Conservation (phyloP, 1,284 basidiomycete genomes). For the Ustanciosporium gigantosporum region DNA sequence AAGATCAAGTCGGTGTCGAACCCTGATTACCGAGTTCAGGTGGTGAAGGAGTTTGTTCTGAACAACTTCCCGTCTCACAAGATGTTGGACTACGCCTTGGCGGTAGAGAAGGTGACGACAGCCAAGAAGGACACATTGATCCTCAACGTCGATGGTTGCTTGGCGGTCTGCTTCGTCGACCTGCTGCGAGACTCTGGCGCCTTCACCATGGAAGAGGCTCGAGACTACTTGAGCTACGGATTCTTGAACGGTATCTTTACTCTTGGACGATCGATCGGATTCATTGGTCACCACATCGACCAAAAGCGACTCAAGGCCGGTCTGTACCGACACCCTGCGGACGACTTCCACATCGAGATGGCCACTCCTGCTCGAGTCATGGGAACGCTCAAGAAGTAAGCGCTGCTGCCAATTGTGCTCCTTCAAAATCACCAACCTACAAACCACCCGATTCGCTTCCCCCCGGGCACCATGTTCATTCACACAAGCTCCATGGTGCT, state of each 20-base stretch:
- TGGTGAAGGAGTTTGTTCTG: slow-evolving; percentile 94
- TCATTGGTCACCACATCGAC: slow-evolving; percentile 92
- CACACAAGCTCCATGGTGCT: background rate
- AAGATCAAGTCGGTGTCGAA: slow-evolving; percentile 85
- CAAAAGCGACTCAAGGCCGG: slow-evolving; percentile 73
- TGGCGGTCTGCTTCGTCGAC: slow-evolving; percentile 97
- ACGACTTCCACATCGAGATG: slow-evolving; percentile 60
- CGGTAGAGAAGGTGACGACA: slow-evolving; percentile 96
- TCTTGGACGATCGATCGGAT: slow-evolving; percentile 93
- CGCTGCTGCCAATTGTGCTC: background rate
- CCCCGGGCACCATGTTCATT: background rate
- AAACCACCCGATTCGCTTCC: background rate
- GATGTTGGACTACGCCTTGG: slow-evolving; percentile 91
- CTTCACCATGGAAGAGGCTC: slow-evolving; percentile 92
- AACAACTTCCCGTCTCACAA: slow-evolving; percentile 86
- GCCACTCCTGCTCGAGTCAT: slow-evolving; percentile 52
- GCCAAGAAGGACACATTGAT: slow-evolving; percentile 88
- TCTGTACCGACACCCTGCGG: slow-evolving; percentile 62
- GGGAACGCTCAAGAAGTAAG: slow-evolving; percentile 44
- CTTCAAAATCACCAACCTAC: background rate
- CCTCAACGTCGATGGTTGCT: slow-evolving; percentile 82
- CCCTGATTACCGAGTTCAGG: slow-evolving; percentile 75
- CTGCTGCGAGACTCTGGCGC: slow-evolving; percentile 88
- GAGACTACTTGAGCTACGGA: slow-evolving; percentile 91
- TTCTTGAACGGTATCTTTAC: slow-evolving; percentile 96